phyloP scores from a whole-genome alignment of 257 asterid species.

The Gentiana straminea region DNA sequence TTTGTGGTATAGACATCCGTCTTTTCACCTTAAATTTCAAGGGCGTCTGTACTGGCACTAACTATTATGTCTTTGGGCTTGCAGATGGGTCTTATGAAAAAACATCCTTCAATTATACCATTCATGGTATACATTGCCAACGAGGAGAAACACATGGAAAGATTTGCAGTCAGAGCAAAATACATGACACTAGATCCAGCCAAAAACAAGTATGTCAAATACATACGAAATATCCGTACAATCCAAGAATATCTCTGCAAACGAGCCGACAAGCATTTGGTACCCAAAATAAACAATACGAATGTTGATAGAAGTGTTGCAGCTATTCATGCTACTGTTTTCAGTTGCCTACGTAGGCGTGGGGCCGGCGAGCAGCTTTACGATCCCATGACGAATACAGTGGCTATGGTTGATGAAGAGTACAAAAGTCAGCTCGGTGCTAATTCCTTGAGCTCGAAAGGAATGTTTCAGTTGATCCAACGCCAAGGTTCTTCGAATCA shows the following conservation, averaged over 20 bases:
- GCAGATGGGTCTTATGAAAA: constrained; percentile 99
- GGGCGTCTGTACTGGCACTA: not conserved
- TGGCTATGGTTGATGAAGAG: constrained; percentile 70
- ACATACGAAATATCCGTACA: constrained; percentile 79
- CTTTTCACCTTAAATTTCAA: not conserved
- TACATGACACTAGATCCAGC: constrained; percentile 99
- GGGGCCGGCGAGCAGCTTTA: constrained; percentile 71
- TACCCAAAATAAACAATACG: constrained; percentile 93
- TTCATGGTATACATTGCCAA: constrained; percentile 89
- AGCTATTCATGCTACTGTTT: constrained; percentile 92
- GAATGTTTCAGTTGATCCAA: constrained; percentile 96
- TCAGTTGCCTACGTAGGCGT: constrained; percentile 89
- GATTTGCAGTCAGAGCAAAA: constrained; percentile 98
- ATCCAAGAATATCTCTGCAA: constrained; percentile 97
- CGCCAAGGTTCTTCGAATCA: constrained; percentile 85
- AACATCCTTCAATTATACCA: constrained; percentile 93
- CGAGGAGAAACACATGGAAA: constrained; percentile 92
- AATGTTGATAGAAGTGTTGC: constrained; percentile 96
- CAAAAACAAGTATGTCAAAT: constrained; percentile 86
- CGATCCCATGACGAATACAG: constrained; percentile 71
- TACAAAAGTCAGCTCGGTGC: constrained; percentile 86
- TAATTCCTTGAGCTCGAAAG: constrained; percentile 82
- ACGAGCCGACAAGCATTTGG: constrained; percentile 91
- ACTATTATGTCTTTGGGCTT: constrained; percentile 10
- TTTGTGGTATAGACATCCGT: constrained; percentile 66